A percentile compares a stretch with the other conserved stretches of the same genome.
Conservation (phyloP, 106 monocot genomes). For the Alisma plantagoaquatica region DNA sequence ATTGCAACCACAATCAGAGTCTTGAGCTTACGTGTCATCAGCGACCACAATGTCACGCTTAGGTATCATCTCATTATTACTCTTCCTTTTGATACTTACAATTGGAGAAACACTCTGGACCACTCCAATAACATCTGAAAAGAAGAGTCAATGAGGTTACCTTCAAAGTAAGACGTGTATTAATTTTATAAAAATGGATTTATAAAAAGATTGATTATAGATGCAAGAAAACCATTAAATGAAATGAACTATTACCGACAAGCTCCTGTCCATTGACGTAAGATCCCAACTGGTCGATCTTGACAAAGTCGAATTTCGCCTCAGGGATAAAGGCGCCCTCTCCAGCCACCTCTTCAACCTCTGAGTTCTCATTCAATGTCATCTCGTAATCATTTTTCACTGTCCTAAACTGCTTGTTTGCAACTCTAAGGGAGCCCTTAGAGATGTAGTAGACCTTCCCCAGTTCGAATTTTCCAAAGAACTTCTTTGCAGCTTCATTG, state of each 20-base stretch:
- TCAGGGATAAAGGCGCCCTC: conserved; percentile 59
- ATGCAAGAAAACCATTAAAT: too few relatives aligned
- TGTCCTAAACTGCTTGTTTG: conserved; percentile 86
- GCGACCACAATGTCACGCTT: conserved; percentile 89
- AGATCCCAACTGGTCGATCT: conserved; percentile 72
- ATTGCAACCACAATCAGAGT: neutral
- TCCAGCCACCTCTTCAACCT: conserved; percentile 76
- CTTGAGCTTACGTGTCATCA: conserved; percentile 72
- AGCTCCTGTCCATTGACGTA: conserved; percentile 83
- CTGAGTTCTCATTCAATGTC: conserved; percentile 83
- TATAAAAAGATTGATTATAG: too few relatives aligned
- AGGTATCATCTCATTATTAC: conserved; percentile 77
- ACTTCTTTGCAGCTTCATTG: conserved; percentile 90
- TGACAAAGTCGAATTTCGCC: conserved; percentile 72
- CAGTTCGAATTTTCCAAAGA: conserved; percentile 72
- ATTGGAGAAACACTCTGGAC: conserved; percentile 80
- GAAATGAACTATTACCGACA: conserved; percentile 38
- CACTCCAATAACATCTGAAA: conserved; percentile 69
- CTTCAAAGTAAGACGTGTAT: too few relatives aligned
- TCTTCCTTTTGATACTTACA: conserved; percentile 79
- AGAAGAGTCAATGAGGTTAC: neutral
- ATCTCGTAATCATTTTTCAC: conserved; percentile 97
- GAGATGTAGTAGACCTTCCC: conserved; percentile 93
- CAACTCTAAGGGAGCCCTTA: conserved; percentile 71
- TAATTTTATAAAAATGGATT: too few relatives aligned